These are phyloP conservation scores for Phytophthora sp. DNA, from an alignment of 352 stramenopile species.

Conservation along the genomic window DNA sequence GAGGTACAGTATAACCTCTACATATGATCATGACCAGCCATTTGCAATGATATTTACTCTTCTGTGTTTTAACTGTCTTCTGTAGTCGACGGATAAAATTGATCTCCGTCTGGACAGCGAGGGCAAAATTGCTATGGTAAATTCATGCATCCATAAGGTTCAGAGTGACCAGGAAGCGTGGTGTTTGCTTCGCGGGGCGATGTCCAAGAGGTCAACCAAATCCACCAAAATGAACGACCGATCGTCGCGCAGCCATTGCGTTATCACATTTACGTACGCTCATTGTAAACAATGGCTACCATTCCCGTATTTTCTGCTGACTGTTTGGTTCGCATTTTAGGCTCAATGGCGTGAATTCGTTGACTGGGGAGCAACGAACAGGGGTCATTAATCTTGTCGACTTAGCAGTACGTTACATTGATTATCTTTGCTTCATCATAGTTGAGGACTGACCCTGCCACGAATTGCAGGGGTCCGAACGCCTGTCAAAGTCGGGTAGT, in stretches of 20 bases:
- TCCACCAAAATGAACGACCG: constrained; percentile 86
- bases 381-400: constrained; percentile 85
- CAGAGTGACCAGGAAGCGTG: constrained; percentile 66
- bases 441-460: constrained; percentile 1
- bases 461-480: constrained; percentile 72
- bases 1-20: constrained; percentile 48
- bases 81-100: constrained; percentile 69
- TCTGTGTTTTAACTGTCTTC: background rate
- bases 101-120: constrained; percentile 73
- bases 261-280: constrained; percentile 83
- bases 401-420: constrained; percentile 58
- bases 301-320: background rate
- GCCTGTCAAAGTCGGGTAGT: constrained; percentile 82
- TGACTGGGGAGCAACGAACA: constrained; percentile 60
- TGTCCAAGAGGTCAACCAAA: constrained; percentile 75
- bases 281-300: background rate
- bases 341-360: constrained; percentile 63
- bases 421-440: background rate
- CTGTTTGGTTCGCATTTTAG: constrained; percentile 29
- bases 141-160: constrained; percentile 67
- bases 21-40: background rate
- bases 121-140: constrained; percentile 68
- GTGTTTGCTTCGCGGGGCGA: constrained; percentile 66
- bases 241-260: constrained; percentile 85
- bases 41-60: too few species aligned